A percentile compares a stretch with the other conserved stretches of the same genome.
These are phyloP conservation scores for Juncus inflexus DNA, from an alignment of 176 grass and related monocot species.

Conservation along the genomic window DNA sequence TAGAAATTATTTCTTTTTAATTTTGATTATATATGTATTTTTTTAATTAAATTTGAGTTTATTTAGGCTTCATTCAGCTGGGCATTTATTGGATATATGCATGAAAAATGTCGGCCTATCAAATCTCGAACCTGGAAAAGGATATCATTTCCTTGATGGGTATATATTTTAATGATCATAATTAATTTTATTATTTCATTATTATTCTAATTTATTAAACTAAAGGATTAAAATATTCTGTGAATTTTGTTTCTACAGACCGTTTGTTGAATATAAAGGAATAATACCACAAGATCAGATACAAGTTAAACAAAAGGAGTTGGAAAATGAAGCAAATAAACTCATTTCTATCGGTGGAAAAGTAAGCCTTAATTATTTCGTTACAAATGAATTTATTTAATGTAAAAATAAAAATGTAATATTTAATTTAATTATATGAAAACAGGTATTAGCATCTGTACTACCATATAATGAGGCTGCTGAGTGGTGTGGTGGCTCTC, in stretches of 20 bases:
- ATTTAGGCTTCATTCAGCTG: slow-evolving; percentile 84
- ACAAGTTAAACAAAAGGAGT: slow-evolving; percentile 43
- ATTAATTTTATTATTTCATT: not conserved
- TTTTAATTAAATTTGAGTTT: not conserved
- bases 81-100: slow-evolving; percentile 89
- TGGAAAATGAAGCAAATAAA: slow-evolving; percentile 67
- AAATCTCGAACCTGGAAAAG: slow-evolving; percentile 66
- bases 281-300: slow-evolving; percentile 48
- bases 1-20: not conserved
- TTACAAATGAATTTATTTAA: not conserved
- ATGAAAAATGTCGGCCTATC: slow-evolving; percentile 42
- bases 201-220: slow-evolving; percentile 9
- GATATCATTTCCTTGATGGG: slow-evolving; percentile 86
- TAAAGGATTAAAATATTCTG: not conserved
- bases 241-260: not conserved
- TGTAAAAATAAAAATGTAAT: not conserved
- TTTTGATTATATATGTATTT: not conserved
- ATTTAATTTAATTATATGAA: slow-evolving; percentile 9
- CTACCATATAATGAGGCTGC: slow-evolving; percentile 70
- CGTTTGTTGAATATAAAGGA: slow-evolving; percentile 80
- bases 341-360: slow-evolving; percentile 64
- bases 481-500: slow-evolving; percentile 59
- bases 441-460: slow-evolving; percentile 63
- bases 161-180: slow-evolving; percentile 16
- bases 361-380: slow-evolving; percentile 21